These are phyloP conservation scores for Rosa persica DNA, from an alignment of 306 rosid genomes.

Conservation along the genomic window DNA sequence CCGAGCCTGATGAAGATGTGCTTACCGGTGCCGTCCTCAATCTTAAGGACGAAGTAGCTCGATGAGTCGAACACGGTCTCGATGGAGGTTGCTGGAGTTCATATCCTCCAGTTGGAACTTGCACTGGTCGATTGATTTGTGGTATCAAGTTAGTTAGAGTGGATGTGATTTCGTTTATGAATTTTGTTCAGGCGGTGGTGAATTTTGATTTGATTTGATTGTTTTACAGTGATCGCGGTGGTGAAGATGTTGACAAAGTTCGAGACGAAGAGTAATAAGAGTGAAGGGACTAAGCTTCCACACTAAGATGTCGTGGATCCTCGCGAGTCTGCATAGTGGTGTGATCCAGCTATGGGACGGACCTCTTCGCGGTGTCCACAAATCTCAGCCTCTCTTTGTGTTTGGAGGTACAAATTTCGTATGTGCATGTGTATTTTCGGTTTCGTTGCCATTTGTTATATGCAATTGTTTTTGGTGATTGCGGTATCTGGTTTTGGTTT, in stretches of 20 bases:
- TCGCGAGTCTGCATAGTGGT: constrained; percentile 98
- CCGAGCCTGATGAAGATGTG: too few species aligned
- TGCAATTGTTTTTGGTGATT: neutral
- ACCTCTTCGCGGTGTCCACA: constrained; percentile 95
- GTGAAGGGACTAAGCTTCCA: constrained; percentile 98
- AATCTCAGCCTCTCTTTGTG: constrained; percentile 89
- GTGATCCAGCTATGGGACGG: constrained; percentile 99
- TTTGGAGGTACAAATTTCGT: constrained; percentile 68
- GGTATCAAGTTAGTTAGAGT: too few species aligned
- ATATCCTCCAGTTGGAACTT: too few species aligned
- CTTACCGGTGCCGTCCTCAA: too few species aligned
- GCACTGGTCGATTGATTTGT: too few species aligned
- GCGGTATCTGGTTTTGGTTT: neutral
- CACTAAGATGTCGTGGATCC: constrained; percentile 91
- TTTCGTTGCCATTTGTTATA: neutral
- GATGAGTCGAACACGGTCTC: too few species aligned
- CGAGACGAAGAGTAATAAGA: constrained; percentile 92
- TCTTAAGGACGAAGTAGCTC: too few species aligned
- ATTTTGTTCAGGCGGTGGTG: neutral
- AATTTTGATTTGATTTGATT: constrained; percentile 29
- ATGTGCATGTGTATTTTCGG: neutral
- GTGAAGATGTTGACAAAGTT: constrained; percentile 90
- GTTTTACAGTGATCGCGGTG: constrained; percentile 26
- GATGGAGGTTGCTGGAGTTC: too few species aligned
- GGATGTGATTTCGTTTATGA: neutral